These are phyloP conservation scores for Strobilomyces dryophilus DNA, from an alignment of 768 basidiomycete species.

Conservation along the genomic window DNA sequence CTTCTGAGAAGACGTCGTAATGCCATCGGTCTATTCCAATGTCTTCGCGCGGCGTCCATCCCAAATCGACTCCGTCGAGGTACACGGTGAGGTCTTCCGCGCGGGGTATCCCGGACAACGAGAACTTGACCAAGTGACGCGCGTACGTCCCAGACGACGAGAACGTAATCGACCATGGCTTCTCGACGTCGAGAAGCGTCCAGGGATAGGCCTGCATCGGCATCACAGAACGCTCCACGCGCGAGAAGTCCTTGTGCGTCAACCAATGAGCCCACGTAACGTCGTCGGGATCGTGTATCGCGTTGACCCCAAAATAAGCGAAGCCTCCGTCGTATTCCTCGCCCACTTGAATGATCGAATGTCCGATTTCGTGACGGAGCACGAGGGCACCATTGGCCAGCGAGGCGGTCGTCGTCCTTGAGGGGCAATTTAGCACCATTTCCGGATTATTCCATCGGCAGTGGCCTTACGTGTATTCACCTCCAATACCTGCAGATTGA, in stretches of 20 bases:
- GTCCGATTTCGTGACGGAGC: slow-evolving; percentile 75
- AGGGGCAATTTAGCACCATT: neutral
- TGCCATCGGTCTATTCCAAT: slow-evolving; percentile 75
- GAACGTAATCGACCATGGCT: slow-evolving; percentile 59
- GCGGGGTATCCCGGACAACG: slow-evolving; percentile 64
- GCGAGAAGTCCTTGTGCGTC: slow-evolving; percentile 33
- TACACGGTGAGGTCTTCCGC: slow-evolving; percentile 49
- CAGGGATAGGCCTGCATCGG: slow-evolving; percentile 73
- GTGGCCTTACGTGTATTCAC: slow-evolving; percentile 65
- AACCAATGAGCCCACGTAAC: slow-evolving; percentile 77
- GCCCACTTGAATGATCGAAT: slow-evolving; percentile 74
- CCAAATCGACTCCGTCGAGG: slow-evolving; percentile 57
- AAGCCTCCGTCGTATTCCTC: slow-evolving; percentile 83
- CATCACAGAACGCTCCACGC: slow-evolving; percentile 68
- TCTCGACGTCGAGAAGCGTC: slow-evolving; percentile 60
- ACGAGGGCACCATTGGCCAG: slow-evolving; percentile 69
- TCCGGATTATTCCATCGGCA: neutral
- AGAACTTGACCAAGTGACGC: slow-evolving; percentile 62
- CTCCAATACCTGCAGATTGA: slow-evolving; percentile 55
- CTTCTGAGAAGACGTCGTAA: slow-evolving; percentile 53
- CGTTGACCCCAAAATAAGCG: slow-evolving; percentile 69
- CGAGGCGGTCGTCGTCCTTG: slow-evolving; percentile 72
- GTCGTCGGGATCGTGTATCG: slow-evolving; percentile 40
- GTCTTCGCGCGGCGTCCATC: slow-evolving; percentile 46
- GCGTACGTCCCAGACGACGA: slow-evolving; percentile 60